Percentiles rank a stretch among this genome's conserved stretches.
phyloP scores from a whole-genome alignment of 495 filamentous ascomycete species.

The Cercophora scortea region DNA sequence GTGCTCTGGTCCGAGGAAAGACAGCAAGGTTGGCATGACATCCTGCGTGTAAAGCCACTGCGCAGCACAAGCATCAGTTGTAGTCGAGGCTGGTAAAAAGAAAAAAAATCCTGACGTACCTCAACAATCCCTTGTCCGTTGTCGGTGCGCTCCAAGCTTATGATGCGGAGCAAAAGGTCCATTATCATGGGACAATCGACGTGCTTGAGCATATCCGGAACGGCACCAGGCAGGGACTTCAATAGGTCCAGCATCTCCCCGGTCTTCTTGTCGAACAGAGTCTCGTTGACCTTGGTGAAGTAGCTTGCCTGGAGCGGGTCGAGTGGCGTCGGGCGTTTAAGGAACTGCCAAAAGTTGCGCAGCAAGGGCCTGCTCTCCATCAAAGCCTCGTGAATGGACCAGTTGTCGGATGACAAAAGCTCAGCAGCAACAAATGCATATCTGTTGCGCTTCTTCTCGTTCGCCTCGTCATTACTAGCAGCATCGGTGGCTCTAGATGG shows the following conservation, averaged over 20 bases:
- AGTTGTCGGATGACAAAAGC: conserved; percentile 89
- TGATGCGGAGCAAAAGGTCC: conserved; percentile 95
- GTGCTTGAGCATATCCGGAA: conserved; percentile 81
- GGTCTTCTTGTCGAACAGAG: conserved; percentile 93
- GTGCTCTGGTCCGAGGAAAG: conserved; percentile 76
- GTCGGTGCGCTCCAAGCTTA: conserved; percentile 90
- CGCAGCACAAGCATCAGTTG: conserved; percentile 13
- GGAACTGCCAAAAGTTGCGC: conserved; percentile 82
- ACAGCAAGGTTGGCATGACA: conserved; percentile 81
- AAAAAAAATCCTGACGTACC: conserved; percentile 43
- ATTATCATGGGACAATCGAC: conserved; percentile 98
- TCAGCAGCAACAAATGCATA: conserved; percentile 90
- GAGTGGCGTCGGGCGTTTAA: conserved; percentile 70
- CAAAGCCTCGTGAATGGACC: conserved; percentile 88
- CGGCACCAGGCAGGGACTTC: conserved; percentile 70
- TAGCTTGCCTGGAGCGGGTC: conserved; percentile 92
- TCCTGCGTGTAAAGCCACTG: conserved; percentile 91
- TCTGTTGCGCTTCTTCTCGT: conserved; percentile 80
- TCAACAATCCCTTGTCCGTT: conserved; percentile 91
- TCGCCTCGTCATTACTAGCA: conserved; percentile 51
- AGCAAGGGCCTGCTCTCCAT: conserved; percentile 75
- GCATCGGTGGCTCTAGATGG: conserved; percentile 31
- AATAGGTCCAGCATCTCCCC: conserved; percentile 89
- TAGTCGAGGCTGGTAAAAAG: background rate
- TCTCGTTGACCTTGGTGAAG: conserved; percentile 98